Evolutionary conservation across 192 early-diverging fungal genomes (phyloP).

Genomic region (Borealophlyctis nickersoniae): DNA sequence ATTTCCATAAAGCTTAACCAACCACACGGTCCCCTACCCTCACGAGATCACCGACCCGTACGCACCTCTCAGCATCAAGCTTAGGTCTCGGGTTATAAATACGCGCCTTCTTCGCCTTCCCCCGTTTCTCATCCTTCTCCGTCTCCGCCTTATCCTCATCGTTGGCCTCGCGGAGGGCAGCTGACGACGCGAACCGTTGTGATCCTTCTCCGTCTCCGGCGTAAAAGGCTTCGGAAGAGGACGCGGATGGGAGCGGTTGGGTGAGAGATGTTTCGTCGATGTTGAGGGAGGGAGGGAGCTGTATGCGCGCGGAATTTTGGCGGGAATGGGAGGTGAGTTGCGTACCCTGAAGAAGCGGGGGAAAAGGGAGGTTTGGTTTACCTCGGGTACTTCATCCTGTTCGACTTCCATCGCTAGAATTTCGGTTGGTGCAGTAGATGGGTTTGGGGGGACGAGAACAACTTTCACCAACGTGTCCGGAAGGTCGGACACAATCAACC

Average conservation of each 20-base stretch:
- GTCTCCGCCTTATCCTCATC: not conserved
- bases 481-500: no score
- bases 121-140: not conserved
- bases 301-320: not conserved
- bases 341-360: not conserved
- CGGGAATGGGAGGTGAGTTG: not conserved
- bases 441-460: no score
- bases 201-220: not conserved
- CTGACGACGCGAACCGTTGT: not conserved
- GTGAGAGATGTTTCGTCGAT: constrained; percentile 1
- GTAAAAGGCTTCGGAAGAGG: not conserved
- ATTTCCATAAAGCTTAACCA: not conserved
- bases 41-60: not conserved
- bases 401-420: no score
- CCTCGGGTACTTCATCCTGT: constrained; percentile 4
- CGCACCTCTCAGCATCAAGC: constrained; percentile 27
- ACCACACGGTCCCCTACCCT: not conserved
- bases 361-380: not conserved
- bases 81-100: not conserved
- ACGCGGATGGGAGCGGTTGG: not conserved
- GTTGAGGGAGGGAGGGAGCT: constrained; percentile 7
- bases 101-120: constrained; percentile 2
- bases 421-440: no score
- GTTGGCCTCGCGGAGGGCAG: not conserved
- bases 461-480: no score